Evolutionary conservation across 2,329 filamentous ascomycete species (phyloP).

Genomic region (Aspergillus proliferans): DNA sequence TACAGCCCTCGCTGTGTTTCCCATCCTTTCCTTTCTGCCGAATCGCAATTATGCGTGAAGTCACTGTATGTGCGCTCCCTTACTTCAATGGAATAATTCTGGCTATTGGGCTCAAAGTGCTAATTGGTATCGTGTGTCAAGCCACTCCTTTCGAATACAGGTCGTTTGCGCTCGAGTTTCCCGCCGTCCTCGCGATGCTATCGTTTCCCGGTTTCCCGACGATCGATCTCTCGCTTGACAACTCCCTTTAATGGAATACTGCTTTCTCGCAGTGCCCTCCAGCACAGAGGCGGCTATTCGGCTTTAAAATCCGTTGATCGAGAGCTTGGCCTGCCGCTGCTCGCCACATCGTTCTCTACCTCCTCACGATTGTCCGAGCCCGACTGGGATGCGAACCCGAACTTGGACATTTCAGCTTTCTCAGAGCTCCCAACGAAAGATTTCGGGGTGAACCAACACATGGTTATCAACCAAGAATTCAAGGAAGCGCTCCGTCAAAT

Average conservation of each 20-base stretch:
- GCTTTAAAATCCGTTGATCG: conserved; percentile 10
- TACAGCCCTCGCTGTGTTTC: conserved; percentile 19
- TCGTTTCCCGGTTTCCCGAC: conserved; percentile 15
- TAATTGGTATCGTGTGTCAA: conserved; percentile 8
- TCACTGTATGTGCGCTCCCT: conserved; percentile 20
- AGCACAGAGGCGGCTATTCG: conserved; percentile 9
- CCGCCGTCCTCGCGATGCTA: conserved; percentile 13
- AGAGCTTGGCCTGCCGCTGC: conserved; percentile 11
- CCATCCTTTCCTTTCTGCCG: conserved; percentile 14
- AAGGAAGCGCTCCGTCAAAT: conserved; percentile 84
- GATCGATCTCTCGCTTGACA: conserved; percentile 22
- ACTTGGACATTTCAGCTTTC: conserved; percentile 67
- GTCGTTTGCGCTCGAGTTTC: conserved; percentile 13
- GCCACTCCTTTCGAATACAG: conserved; percentile 17
- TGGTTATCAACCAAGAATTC: conserved; percentile 91
- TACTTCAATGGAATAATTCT: not conserved
- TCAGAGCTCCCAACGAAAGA: conserved; percentile 68
- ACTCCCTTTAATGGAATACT: conserved; percentile 7
- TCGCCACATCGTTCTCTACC: conserved; percentile 27
- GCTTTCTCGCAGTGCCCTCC: conserved; percentile 11
- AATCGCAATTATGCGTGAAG: conserved; percentile 23
- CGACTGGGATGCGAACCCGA: conserved; percentile 70
- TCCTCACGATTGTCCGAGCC: conserved; percentile 27
- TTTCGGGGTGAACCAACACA: conserved; percentile 94
- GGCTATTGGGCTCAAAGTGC: conserved; percentile 1